These are phyloP conservation scores for Cutaneotrichosporon cavernicola DNA, from an alignment of 1,284 basidiomycete species.

Conservation along the genomic window DNA sequence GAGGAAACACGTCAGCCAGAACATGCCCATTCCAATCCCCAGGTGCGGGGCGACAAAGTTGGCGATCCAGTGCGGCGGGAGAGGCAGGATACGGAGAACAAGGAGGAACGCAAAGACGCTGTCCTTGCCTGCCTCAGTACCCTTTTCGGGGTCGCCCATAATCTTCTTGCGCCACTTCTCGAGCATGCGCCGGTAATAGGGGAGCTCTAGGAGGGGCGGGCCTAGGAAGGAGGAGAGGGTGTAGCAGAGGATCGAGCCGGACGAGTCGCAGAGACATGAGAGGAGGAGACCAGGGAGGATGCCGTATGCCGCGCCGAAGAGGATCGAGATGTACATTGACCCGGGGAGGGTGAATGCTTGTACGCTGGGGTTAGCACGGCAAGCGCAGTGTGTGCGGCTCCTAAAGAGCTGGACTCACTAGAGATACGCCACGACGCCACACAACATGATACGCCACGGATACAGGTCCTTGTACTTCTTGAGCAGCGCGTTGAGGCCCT, in stretches of 20 bases:
- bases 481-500: constrained; percentile 73
- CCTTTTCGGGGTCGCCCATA: constrained; percentile 51
- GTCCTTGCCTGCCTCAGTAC: constrained; percentile 46
- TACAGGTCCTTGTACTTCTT: constrained; percentile 87
- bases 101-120: constrained; percentile 70
- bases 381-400: neutral
- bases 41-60: constrained; percentile 93
- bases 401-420: constrained; percentile 63
- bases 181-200: constrained; percentile 63
- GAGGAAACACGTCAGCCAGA: constrained; percentile 87
- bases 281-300: constrained; percentile 82
- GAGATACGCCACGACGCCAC: constrained; percentile 82
- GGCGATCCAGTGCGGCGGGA: constrained; percentile 91
- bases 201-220: constrained; percentile 79
- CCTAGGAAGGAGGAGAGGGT: constrained; percentile 84
- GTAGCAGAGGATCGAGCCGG: constrained; percentile 90
- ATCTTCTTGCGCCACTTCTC: constrained; percentile 52
- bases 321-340: constrained; percentile 96
- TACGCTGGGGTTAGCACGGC: constrained; percentile 59
- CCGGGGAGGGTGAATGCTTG: constrained; percentile 96
- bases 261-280: constrained; percentile 87
- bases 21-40: constrained; percentile 76
- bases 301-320: constrained; percentile 94
- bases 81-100: constrained; percentile 81
- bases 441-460: constrained; percentile 74